Evolutionary conservation across 371 early-diverging fungal genomes (phyloP), one percentile per base, ranked within the genome.

Genomic region (Rhizopus sp.): DNA sequence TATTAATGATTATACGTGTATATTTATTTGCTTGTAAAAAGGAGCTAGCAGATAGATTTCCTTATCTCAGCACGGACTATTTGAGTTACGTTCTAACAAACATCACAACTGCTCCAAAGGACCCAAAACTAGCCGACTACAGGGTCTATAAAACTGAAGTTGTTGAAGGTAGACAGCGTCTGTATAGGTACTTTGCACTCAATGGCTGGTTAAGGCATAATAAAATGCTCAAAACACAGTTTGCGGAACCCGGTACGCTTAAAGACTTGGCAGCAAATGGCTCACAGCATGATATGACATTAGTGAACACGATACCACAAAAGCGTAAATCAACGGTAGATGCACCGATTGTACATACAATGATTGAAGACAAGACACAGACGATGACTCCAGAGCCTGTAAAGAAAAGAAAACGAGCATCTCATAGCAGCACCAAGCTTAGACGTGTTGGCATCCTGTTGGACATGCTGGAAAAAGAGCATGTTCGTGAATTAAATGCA

Each of bases 381-480:
- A 3, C 29, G 23, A 7, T 35, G 5, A 7, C 16, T 9, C 23
- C 32, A 5, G 16, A 15, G 3, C 38, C 17, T 23, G 0, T 29
- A 7, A 32, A 64, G 46, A 55, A 55, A 35, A 30, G 2, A 1
- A 47, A 48, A 44, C 49, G 30, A 5, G 15, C 31, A 1, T 17
- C 37, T 7, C 13, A n/a, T 6, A 57, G 62, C 13, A 55, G 8
- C 7, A 61, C 55, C 15, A 53, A 47, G 47, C 4, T 52, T 7
- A 48, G 50, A 32, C 53, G 66, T 23, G 3, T 4, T 9, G 30
- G 16, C 2, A 57, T 61, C 16, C 4, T 66, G 8, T 16, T 58
- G 15, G 55, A 66, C 3, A 58, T 66, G 47, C 15, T 66, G 6
- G 58, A 61, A 23, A 34, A 53, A 15, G 15, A 58, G 1, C 57